Percentiles rank a stretch among this genome's conserved stretches.
phyloP scores from a whole-genome alignment of 2,329 filamentous ascomycete genomes.

The Fusarium protoensiforme region DNA sequence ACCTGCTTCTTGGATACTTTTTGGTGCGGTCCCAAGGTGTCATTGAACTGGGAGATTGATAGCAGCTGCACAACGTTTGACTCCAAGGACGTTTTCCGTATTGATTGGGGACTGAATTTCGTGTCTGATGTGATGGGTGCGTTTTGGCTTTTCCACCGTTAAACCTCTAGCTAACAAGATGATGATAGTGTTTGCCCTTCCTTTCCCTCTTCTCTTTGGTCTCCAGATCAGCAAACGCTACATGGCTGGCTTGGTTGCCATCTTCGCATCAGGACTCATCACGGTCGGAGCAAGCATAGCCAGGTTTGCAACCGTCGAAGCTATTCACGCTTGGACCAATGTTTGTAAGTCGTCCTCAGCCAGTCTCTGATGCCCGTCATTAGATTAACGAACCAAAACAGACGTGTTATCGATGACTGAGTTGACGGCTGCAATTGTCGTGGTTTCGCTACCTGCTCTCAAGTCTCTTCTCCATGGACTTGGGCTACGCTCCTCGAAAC shows the following conservation, averaged over 20 bases:
- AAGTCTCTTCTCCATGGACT: conserved; percentile 33
- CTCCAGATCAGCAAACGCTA: conserved; percentile 30
- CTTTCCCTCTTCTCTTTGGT: conserved; percentile 28
- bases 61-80: conserved; percentile 39
- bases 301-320: conserved; percentile 32
- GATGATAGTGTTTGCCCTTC: conserved; percentile 22
- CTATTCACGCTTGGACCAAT: conserved; percentile 39
- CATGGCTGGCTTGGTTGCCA: conserved; percentile 24
- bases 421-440: conserved; percentile 30
- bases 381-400: not conserved
- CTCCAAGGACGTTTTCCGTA: conserved; percentile 42
- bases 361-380: not conserved
- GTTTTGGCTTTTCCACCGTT: not conserved
- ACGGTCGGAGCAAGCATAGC: conserved; percentile 32
- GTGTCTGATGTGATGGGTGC: conserved; percentile 29
- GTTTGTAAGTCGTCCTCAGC: conserved; percentile 26
- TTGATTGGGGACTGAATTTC: conserved; percentile 46
- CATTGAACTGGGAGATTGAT: conserved; percentile 43
- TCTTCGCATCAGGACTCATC: conserved; percentile 32
- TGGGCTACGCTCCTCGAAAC: conserved; percentile 27
- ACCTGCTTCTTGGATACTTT: conserved; percentile 45
- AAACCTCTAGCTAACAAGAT: not conserved
- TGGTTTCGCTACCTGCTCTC: conserved; percentile 32
- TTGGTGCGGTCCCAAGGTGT: conserved; percentile 44
- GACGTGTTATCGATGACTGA: conserved; percentile 38